These are phyloP conservation scores for Ogataea parapolymorpha DNA, from an alignment of 805 yeast genomes.

Conservation along the genomic window DNA sequence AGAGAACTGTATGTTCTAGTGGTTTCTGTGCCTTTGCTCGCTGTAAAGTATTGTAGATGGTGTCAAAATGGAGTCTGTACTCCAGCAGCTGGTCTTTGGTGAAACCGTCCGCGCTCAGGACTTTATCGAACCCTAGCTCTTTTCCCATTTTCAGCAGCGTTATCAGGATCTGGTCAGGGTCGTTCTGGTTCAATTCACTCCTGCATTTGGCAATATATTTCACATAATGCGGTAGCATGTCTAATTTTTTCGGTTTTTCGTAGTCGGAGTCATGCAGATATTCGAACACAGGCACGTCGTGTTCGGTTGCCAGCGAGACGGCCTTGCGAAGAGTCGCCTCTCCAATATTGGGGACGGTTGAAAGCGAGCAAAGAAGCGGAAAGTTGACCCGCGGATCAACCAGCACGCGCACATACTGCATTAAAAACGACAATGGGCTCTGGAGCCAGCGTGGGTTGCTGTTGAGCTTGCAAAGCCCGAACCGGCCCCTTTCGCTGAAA, in stretches of 20 bases:
- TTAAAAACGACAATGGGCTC: constrained; percentile 40
- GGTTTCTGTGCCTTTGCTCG: constrained; percentile 23
- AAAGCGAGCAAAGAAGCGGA: constrained; percentile 25
- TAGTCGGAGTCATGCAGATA: constrained; percentile 16
- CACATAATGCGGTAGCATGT: constrained; percentile 11
- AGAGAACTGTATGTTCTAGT: constrained; percentile 31
- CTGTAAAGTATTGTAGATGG: constrained; percentile 35
- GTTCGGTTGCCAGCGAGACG: constrained; percentile 16
- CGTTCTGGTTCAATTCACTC: constrained; percentile 24
- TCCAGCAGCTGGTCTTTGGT: constrained; percentile 18
- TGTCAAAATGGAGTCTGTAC: constrained; percentile 33
- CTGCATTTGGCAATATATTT: constrained; percentile 20
- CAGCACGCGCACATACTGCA: constrained; percentile 48
- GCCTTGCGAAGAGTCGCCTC: constrained; percentile 18
- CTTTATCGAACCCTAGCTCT: constrained; percentile 36
- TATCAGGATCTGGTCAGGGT: constrained; percentile 37
- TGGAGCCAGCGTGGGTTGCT: constrained; percentile 51
- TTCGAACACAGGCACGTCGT: constrained; percentile 23
- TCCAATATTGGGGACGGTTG: constrained; percentile 24
- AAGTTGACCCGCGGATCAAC: constrained; percentile 29
- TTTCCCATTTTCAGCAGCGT: constrained; percentile 33
- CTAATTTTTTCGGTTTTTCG: constrained; percentile 9
- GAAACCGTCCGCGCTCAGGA: constrained; percentile 18
- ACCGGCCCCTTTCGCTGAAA: constrained; percentile 37
- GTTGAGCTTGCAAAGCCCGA: constrained; percentile 42